Evolutionary conservation across 2,329 filamentous ascomycete species (phyloP).

Genomic region (Paecilomyces sp.): DNA sequence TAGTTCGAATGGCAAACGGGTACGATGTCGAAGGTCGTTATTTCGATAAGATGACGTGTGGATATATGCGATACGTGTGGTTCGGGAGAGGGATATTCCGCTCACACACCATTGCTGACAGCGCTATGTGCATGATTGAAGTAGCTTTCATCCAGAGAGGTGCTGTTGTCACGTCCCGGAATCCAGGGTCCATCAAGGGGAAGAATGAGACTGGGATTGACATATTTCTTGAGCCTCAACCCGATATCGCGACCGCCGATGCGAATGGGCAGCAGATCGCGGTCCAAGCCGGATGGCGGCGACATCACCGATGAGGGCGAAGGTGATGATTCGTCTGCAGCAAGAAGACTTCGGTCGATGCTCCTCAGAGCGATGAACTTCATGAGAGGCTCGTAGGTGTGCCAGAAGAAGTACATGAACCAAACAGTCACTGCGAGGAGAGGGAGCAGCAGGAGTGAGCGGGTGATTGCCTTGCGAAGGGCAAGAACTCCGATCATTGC

Average conservation of each 20-base stretch:
- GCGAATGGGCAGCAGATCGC: slow-evolving; percentile 34
- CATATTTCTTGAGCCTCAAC: slow-evolving; percentile 36
- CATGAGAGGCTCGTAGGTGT: slow-evolving; percentile 80
- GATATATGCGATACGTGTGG: neutral
- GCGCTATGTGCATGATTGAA: neutral
- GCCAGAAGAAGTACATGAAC: slow-evolving; percentile 77
- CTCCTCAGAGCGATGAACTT: slow-evolving; percentile 87
- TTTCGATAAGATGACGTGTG: neutral
- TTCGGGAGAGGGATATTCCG: neutral
- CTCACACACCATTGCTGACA: neutral
- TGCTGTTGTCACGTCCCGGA: slow-evolving; percentile 17
- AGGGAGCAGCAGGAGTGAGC: slow-evolving; percentile 66
- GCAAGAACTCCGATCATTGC: slow-evolving; percentile 85
- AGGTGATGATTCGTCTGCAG: slow-evolving; percentile 27
- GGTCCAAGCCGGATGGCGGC: slow-evolving; percentile 35
- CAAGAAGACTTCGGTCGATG: slow-evolving; percentile 59
- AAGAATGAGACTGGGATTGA: slow-evolving; percentile 39
- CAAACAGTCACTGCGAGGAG: slow-evolving; percentile 74
- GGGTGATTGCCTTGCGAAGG: slow-evolving; percentile 63
- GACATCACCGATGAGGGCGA: slow-evolving; percentile 31
- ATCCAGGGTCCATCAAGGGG: slow-evolving; percentile 40
- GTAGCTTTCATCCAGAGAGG: neutral
- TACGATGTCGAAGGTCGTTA: too few species aligned
- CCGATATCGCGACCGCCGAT: slow-evolving; percentile 34
- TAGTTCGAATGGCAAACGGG: neutral